Evolutionary conservation across 2,329 filamentous ascomycete species (phyloP).

Genomic region (Xylariaceae sp.): DNA sequence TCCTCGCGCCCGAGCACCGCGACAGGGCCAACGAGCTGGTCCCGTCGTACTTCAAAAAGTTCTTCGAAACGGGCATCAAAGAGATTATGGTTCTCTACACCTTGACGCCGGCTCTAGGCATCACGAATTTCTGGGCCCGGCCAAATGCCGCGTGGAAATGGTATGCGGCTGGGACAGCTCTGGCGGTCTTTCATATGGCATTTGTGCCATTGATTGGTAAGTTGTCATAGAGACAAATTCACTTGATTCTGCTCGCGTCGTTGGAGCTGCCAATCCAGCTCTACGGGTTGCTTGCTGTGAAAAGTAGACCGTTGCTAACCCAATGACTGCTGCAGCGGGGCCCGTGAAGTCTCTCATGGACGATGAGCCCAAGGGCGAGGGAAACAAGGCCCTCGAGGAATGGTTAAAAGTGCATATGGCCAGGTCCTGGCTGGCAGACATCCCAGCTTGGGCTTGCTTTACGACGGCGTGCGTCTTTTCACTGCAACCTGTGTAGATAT

Average conservation of each 20-base stretch:
- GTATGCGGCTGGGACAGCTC: constrained; percentile 26
- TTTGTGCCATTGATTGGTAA: constrained; percentile 27
- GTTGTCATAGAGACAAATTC: not conserved
- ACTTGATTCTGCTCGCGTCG: too few relatives aligned
- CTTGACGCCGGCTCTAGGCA: constrained; percentile 21
- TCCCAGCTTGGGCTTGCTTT: constrained; percentile 30
- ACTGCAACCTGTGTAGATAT: constrained; percentile 11
- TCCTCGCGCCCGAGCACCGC: constrained; percentile 28
- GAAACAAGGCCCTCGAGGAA: constrained; percentile 16
- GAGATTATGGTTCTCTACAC: constrained; percentile 24
- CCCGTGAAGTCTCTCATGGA: constrained; percentile 22
- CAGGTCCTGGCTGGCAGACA: constrained; percentile 22
- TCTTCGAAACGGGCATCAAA: constrained; percentile 31
- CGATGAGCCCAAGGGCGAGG: constrained; percentile 18
- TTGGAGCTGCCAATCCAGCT: too few relatives aligned
- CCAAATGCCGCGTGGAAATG: constrained; percentile 18
- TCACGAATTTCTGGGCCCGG: constrained; percentile 21
- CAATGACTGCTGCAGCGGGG: too few relatives aligned
- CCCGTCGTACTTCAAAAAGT: constrained; percentile 38
- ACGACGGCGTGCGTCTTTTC: constrained; percentile 21
- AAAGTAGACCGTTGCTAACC: too few relatives aligned
- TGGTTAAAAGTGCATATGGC: constrained; percentile 27
- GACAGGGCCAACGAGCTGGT: constrained; percentile 31
- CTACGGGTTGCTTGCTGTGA: too few relatives aligned
- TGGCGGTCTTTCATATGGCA: constrained; percentile 27